These are phyloP conservation scores for Isoetes engelmannii DNA, from an alignment of 83 land plant genomes.

Conservation along the genomic window DNA sequence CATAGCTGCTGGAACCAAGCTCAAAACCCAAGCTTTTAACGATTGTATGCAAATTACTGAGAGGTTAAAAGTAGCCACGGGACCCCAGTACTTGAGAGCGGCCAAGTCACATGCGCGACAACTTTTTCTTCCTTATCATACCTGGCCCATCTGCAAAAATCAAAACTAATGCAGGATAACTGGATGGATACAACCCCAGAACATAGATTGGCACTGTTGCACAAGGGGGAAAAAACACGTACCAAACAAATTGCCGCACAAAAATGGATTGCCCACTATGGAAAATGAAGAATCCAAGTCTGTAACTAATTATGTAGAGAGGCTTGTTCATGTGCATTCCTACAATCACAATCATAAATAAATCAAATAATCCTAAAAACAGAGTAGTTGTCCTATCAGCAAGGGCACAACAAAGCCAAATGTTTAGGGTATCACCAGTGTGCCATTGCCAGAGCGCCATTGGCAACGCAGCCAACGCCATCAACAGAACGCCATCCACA, in stretches of 20 bases:
- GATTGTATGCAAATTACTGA: no score
- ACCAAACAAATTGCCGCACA: conserved; percentile 58
- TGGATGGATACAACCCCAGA: not conserved
- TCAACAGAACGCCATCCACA: no score
- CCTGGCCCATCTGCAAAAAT: conserved; percentile 53
- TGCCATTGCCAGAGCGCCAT: no score
- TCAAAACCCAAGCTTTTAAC: no score
- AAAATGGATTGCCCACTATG: not conserved
- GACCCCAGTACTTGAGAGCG: conserved; percentile 89
- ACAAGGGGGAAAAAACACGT: conserved; percentile 13
- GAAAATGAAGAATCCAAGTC: not conserved
- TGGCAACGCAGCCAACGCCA: no score
- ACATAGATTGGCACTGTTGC: not conserved
- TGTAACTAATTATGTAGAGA: no score
- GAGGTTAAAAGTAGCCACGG: conserved; percentile 78
- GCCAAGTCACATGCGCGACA: conserved; percentile 83
- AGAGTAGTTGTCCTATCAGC: not conserved
- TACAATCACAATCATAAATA: not conserved
- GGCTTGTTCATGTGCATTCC: no score
- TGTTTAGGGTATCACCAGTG: no score
- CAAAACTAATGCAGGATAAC: conserved; percentile 1
- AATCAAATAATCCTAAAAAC: not conserved
- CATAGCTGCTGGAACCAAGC: no score
- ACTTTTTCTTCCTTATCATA: conserved; percentile 94
- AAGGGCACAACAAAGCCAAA: no score